Base-by-base conservation (phyloP, 805 yeast genomes). In the Candida nitratophila region DNA sequence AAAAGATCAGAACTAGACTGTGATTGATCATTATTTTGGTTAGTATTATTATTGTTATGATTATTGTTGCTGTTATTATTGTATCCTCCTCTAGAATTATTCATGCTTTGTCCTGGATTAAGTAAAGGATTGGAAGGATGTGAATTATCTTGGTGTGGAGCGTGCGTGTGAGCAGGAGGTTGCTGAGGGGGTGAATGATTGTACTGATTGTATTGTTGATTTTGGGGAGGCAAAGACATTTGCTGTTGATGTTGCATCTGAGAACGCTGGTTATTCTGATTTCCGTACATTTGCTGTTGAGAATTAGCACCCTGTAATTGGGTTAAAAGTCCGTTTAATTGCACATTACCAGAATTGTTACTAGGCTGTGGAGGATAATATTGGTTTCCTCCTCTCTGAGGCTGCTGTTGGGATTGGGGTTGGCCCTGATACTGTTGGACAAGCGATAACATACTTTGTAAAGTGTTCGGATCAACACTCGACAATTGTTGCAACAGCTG, bases 391-490 rank as follows among this genome's bases (percentile, higher is more conserved):
- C 27, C 27, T 24, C 27, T 33, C 44, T 42, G 55, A 34, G 44
- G 48, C 35, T 47, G 55, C 24, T 51, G 60, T 32, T 49, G 51
- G n/a, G n/a, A n/a, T 21, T 47, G 27, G 10, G 27, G 27, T 24
- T 24, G 47, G 34, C 43, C 53, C 40, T 54, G 59, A 26, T 47
- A 50, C 24, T 55, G 61, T 22, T 58, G 62, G 42, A 62, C 57
- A 41, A 64, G 43, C 10, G 59, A 46, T 39, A 64, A 44, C 45
- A 65, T 59, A 42, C 53, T 60, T 39, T 63, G 65, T n/a, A 65
- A 43, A 3, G 67, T 52, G 22, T 48, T 51, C 20, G 64, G 66
- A 45, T 64, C 66, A 50, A 63, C 47, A 15, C 47, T 49, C 36
- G 61, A 60, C 42, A 55, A 47, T 36, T 52, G 50, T 32, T 50